Conservation (phyloP, 805 yeast species). For the Saccharomyces paradoxus region DNA sequence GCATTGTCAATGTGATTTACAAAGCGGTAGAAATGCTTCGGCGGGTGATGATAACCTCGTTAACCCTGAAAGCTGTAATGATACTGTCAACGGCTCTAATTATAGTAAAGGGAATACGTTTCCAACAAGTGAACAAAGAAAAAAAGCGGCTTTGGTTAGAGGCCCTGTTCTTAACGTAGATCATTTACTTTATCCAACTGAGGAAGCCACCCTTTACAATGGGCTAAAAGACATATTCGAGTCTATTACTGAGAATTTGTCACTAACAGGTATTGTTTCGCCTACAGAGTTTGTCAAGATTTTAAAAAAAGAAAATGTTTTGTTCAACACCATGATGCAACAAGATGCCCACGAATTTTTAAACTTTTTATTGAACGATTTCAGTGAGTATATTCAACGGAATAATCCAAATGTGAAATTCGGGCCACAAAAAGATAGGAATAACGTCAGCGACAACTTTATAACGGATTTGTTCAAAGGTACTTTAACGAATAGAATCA, state of each 20-base stretch:
- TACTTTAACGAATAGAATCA: slow-evolving; percentile 72
- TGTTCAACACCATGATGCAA: slow-evolving; percentile 88
- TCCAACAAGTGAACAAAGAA: slow-evolving; percentile 56
- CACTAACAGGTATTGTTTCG: slow-evolving; percentile 74
- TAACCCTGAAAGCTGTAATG: background rate
- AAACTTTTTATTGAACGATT: slow-evolving; percentile 75
- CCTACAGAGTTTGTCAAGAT: slow-evolving; percentile 68
- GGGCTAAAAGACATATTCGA: slow-evolving; percentile 83
- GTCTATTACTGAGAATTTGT: slow-evolving; percentile 61
- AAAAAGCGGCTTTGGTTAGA: slow-evolving; percentile 62
- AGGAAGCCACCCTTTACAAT: slow-evolving; percentile 42
- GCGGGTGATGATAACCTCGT: background rate
- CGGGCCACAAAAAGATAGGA: background rate
- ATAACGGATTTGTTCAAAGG: slow-evolving; percentile 79
- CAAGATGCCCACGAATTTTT: slow-evolving; percentile 98
- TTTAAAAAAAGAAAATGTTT: slow-evolving; percentile 70
- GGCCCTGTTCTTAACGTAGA: slow-evolving; percentile 86
- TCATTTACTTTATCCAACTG: slow-evolving; percentile 38
- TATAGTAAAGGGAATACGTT: background rate
- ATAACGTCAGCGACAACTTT: slow-evolving; percentile 33
- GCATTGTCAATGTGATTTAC: background rate
- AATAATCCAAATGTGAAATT: slow-evolving; percentile 2
- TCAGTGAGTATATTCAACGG: slow-evolving; percentile 38
- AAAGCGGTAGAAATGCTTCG: background rate
- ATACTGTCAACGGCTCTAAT: background rate